Percentiles rank a stretch among this genome's conserved stretches.
phyloP scores from a whole-genome alignment of 2,329 filamentous ascomycete species.

The Talaromyces sp. region DNA sequence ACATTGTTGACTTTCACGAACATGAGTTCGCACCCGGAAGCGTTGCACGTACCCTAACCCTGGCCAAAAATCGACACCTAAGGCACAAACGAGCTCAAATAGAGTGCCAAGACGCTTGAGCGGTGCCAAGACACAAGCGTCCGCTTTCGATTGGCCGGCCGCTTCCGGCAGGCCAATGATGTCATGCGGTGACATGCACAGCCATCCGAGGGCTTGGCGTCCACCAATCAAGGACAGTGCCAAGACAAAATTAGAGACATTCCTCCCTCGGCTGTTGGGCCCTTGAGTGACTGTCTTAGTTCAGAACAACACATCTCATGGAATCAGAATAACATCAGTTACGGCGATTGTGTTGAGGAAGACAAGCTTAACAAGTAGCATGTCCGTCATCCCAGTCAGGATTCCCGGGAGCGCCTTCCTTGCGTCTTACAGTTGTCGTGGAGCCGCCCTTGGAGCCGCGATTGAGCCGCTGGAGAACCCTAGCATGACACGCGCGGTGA shows the following conservation, averaged over 20 bases:
- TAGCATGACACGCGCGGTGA: neutral
- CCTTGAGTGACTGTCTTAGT: neutral
- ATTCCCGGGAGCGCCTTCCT: neutral
- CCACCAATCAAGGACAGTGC: neutral
- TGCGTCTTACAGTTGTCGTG: neutral
- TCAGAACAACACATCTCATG: no score
- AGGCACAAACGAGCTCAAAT: neutral
- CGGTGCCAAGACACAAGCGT: neutral
- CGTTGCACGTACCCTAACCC: neutral
- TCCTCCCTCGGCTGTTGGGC: neutral
- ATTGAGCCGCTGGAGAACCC: slow-evolving; percentile 1
- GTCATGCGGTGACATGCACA: slow-evolving; percentile 13
- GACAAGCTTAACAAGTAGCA: no score
- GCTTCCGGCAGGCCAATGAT: slow-evolving; percentile 11
- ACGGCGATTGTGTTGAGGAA: neutral
- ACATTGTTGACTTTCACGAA: neutral
- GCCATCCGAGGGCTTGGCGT: neutral
- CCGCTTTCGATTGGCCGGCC: slow-evolving; percentile 13
- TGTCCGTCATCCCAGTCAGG: no score
- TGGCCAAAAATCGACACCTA: neutral
- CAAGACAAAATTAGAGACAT: neutral
- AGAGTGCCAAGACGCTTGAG: neutral
- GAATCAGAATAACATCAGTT: no score
- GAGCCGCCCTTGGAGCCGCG: neutral
- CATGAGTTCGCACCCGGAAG: no score